These are phyloP conservation scores for Hanseniaspora valbyensis DNA, from an alignment of 805 yeast species.

Conservation along the genomic window DNA sequence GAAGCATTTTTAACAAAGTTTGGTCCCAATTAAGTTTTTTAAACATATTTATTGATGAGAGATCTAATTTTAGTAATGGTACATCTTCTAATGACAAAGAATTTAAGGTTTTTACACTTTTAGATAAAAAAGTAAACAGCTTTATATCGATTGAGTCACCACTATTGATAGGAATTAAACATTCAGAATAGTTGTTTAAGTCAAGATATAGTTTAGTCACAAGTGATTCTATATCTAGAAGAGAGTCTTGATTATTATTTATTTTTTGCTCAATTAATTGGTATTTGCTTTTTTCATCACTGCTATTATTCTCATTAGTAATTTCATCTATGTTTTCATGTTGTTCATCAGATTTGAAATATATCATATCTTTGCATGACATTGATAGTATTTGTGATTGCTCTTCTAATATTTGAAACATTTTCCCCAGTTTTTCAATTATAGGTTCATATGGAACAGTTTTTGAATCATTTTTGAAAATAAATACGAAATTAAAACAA, in stretches of 20 bases:
- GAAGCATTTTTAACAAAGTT: constrained; percentile 78
- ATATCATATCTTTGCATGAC: constrained; percentile 35
- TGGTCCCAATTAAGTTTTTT: constrained; percentile 92
- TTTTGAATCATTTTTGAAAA: constrained; percentile 72
- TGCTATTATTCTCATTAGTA: constrained; percentile 15
- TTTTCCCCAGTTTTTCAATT: constrained; percentile 68
- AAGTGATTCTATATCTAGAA: constrained; percentile 41
- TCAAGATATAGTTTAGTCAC: constrained; percentile 87
- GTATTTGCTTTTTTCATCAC: constrained; percentile 5
- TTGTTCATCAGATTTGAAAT: constrained; percentile 21
- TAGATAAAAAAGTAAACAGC: constrained; percentile 63
- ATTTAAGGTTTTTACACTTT: constrained; percentile 59
- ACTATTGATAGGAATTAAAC: constrained; percentile 84
- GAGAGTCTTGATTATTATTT: constrained; percentile 1
- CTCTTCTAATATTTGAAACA: constrained; percentile 84
- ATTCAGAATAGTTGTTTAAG: constrained; percentile 87
- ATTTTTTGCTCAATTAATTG: neutral
- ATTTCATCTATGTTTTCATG: constrained; percentile 9
- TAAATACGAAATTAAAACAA: constrained; percentile 86
- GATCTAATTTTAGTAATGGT: constrained; percentile 76
- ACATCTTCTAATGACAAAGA: constrained; percentile 71
- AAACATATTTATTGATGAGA: constrained; percentile 43
- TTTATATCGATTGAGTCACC: constrained; percentile 88
- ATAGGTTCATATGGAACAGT: constrained; percentile 80
- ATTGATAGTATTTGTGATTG: constrained; percentile 67